Evolutionary conservation across 176 grass and related monocot species (phyloP).

Genomic region (Microstegium vimineum): DNA sequence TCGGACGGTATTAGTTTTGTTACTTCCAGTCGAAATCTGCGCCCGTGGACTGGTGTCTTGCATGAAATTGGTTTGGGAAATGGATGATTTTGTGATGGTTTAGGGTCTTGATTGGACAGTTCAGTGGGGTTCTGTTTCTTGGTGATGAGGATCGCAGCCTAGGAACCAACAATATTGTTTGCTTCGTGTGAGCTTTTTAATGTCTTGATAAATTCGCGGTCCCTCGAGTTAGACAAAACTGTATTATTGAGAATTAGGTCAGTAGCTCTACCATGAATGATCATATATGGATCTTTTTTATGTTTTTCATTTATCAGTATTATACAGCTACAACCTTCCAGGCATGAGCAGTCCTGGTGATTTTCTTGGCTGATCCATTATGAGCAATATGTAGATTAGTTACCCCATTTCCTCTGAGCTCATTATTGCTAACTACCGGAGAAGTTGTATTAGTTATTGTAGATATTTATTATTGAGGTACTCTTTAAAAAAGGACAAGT

Average conservation of each 20-base stretch:
- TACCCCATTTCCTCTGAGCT: not conserved
- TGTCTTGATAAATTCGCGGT: not conserved
- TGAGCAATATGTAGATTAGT: not conserved
- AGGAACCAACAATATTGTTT: not conserved
- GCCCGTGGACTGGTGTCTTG: not conserved
- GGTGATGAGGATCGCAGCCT: not conserved
- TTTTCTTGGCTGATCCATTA: conserved; percentile 2
- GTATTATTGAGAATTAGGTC: not conserved
- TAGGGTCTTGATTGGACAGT: not conserved
- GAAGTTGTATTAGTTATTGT: not conserved
- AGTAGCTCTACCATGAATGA: not conserved
- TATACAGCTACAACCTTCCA: not conserved
- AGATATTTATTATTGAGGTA: no score
- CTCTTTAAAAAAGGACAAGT: not conserved
- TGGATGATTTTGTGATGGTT: not conserved
- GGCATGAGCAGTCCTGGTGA: not conserved
- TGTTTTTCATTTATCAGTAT: not conserved
- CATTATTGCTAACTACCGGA: not conserved
- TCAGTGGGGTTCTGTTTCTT: not conserved
- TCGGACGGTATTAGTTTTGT: not conserved
- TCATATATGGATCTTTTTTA: not conserved
- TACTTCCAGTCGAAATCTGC: not conserved
- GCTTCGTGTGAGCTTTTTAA: not conserved
- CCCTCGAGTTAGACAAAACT: not conserved
- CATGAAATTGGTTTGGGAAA: not conserved